Evolutionary conservation across 352 stramenopile species (phyloP).

Genomic region (Pythium sukuiense): DNA sequence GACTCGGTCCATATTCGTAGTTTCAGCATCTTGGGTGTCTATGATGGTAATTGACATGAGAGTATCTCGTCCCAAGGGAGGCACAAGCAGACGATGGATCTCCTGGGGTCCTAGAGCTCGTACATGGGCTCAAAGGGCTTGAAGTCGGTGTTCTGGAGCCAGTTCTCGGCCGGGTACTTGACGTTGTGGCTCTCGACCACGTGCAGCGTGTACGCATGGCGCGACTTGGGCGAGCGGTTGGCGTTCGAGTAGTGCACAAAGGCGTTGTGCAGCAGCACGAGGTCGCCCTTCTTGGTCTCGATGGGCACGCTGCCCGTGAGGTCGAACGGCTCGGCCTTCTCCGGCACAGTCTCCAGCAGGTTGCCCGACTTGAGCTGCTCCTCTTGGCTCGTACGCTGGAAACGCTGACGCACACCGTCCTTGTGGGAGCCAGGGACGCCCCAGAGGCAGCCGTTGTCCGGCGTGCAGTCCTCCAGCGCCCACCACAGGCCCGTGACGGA

Average conservation of each 20-base stretch:
- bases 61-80: no score
- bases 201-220: slow-evolving; percentile 96
- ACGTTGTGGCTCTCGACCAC: slow-evolving; percentile 91
- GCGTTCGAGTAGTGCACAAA: slow-evolving; percentile 95
- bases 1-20: no score
- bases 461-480: slow-evolving; percentile 93
- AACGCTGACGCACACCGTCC: slow-evolving; percentile 83
- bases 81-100: no score
- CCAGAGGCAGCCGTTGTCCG: slow-evolving; percentile 95
- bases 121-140: slow-evolving; percentile 69
- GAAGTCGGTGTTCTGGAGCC: slow-evolving; percentile 90
- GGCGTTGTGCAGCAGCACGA: slow-evolving; percentile 91
- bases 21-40: no score
- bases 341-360: slow-evolving; percentile 64
- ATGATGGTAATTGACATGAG: no score
- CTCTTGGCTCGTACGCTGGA: slow-evolving; percentile 61
- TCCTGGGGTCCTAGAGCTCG: slow-evolving; percentile 22
- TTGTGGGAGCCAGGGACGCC: slow-evolving; percentile 90
- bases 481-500: slow-evolving; percentile 95
- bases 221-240: slow-evolving; percentile 86
- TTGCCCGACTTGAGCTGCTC: slow-evolving; percentile 41
- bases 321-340: slow-evolving; percentile 55
- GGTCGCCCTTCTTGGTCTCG: slow-evolving; percentile 91
- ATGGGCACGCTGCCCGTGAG: slow-evolving; percentile 57
- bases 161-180: slow-evolving; percentile 90